These are phyloP conservation scores for Amanita fuliginea DNA, from an alignment of 768 basidiomycete genomes.

Conservation along the genomic window DNA sequence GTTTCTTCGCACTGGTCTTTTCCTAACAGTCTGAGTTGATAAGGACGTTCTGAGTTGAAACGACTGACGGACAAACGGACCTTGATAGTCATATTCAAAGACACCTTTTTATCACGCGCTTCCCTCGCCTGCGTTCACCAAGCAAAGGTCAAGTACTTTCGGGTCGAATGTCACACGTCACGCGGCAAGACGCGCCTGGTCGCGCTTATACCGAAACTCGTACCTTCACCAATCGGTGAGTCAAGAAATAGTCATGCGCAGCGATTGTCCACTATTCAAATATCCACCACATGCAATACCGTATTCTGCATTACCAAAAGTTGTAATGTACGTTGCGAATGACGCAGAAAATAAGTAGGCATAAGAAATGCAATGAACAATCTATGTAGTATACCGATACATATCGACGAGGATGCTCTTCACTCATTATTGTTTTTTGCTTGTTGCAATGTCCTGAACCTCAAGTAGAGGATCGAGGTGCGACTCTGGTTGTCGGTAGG, in stretches of 20 bases:
- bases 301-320: background rate
- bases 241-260: no score
- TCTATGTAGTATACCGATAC: background rate
- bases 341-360: background rate
- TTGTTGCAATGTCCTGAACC: conserved; percentile 24
- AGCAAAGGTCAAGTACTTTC: no score
- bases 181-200: no score
- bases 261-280: no score
- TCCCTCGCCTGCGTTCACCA: no score
- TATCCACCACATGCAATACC: no score
- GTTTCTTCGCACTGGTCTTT: conserved; percentile 63
- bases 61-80: background rate
- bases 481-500: conserved; percentile 82
- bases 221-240: no score
- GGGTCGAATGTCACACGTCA: no score
- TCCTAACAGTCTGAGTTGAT: conserved; percentile 17
- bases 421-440: conserved; percentile 16
- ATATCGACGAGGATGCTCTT: background rate
- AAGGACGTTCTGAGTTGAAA: background rate
- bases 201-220: no score
- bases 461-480: conserved; percentile 80
- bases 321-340: background rate
- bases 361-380: background rate
- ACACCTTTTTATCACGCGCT: no score
- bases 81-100: background rate